Evolutionary conservation across 2,329 filamentous ascomycete genomes (phyloP).

Genomic region (Talaromyces sp.): DNA sequence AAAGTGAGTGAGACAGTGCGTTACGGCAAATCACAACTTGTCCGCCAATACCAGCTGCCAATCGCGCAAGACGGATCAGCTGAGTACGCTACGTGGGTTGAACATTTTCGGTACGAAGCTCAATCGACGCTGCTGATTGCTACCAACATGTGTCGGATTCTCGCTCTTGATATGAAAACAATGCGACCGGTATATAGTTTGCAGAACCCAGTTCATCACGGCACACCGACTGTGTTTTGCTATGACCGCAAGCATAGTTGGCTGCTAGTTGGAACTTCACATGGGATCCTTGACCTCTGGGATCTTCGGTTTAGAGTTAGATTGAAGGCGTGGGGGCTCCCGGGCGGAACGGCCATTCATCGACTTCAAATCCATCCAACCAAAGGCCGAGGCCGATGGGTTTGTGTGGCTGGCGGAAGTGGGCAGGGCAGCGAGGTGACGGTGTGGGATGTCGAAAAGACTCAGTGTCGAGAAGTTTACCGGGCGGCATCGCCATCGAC

Average conservation of each 20-base stretch:
- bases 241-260: slow-evolving; percentile 82
- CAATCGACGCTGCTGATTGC: slow-evolving; percentile 79
- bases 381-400: slow-evolving; percentile 73
- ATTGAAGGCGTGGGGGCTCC: slow-evolving; percentile 81
- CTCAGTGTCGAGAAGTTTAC: slow-evolving; percentile 82
- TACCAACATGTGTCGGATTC: slow-evolving; percentile 76
- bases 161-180: slow-evolving; percentile 79
- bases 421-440: slow-evolving; percentile 77
- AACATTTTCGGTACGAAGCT: slow-evolving; percentile 80
- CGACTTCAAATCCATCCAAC: slow-evolving; percentile 73
- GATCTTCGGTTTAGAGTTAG: slow-evolving; percentile 91
- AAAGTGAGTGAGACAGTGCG: slow-evolving; percentile 56
- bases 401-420: slow-evolving; percentile 84
- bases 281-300: slow-evolving; percentile 91
- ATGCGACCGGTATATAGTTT: slow-evolving; percentile 79
- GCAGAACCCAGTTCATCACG: slow-evolving; percentile 85
- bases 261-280: slow-evolving; percentile 85
- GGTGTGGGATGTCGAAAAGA: slow-evolving; percentile 92
- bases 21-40: slow-evolving; percentile 70
- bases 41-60: slow-evolving; percentile 73
- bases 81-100: slow-evolving; percentile 83
- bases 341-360: slow-evolving; percentile 74
- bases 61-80: slow-evolving; percentile 33
- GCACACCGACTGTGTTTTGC: slow-evolving; percentile 85
- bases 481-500: slow-evolving; percentile 47